phyloP scores from a whole-genome alignment of 768 basidiomycete species.

The Pulveroboletus ravenelii region DNA sequence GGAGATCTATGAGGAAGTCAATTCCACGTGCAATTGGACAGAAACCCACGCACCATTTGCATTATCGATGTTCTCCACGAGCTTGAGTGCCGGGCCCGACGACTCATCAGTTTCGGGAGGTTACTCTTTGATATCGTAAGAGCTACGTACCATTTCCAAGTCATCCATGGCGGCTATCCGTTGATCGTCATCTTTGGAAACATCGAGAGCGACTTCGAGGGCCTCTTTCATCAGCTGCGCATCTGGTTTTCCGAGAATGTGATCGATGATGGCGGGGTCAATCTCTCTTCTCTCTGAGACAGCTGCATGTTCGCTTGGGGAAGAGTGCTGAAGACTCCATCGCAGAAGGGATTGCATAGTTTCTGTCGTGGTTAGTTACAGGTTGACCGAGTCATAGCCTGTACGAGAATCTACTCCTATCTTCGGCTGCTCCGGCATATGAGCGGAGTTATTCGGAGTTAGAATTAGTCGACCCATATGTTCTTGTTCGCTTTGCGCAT shows the following conservation, averaged over 20 bases:
- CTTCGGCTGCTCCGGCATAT: constrained; percentile 14
- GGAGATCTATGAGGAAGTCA: constrained; percentile 50
- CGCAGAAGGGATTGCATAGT: constrained; percentile 68
- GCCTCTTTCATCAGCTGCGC: constrained; percentile 81
- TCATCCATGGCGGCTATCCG: constrained; percentile 73
- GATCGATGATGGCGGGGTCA: constrained; percentile 80
- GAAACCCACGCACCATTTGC: constrained; percentile 54
- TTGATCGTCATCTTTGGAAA: constrained; percentile 47
- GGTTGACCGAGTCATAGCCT: not conserved
- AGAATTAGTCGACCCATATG: constrained; percentile 2
- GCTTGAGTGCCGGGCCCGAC: constrained; percentile 35
- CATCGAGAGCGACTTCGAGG: constrained; percentile 59
- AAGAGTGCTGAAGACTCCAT: constrained; percentile 77
- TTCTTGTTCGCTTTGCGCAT: not conserved
- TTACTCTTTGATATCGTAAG: not conserved
- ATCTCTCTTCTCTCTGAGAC: constrained; percentile 46
- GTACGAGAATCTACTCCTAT: constrained; percentile 8
- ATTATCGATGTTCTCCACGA: constrained; percentile 87
- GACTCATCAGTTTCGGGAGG: not conserved
- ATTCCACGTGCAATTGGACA: not conserved
- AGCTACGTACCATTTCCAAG: constrained; percentile 70
- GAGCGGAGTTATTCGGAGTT: constrained; percentile 15
- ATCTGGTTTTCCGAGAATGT: constrained; percentile 82
- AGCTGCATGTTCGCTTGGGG: constrained; percentile 28
- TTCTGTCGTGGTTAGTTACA: no score